These are phyloP conservation scores for Spatholobus suberectus DNA, from an alignment of 306 rosid species.

Conservation along the genomic window DNA sequence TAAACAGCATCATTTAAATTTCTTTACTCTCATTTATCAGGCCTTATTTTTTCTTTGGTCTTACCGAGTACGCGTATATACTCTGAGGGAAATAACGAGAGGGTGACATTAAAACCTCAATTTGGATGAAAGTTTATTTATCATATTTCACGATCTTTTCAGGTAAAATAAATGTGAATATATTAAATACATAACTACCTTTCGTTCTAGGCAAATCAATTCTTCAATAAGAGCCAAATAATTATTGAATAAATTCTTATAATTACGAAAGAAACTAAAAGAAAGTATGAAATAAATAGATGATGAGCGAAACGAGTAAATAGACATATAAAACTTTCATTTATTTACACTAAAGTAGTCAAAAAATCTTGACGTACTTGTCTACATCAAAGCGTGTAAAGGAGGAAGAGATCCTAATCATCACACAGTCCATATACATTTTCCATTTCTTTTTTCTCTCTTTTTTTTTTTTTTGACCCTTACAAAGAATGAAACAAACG, in stretches of 20 bases:
- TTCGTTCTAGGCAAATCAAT: too few species aligned
- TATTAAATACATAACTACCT: too few species aligned
- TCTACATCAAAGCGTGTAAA: not conserved
- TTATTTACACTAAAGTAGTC: slow-evolving; percentile 24
- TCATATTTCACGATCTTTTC: too few species aligned
- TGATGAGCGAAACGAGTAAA: not conserved
- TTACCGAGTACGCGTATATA: not conserved
- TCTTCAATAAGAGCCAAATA: too few species aligned
- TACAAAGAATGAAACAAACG: not conserved
- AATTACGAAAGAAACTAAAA: too few species aligned
- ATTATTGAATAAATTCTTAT: too few species aligned
- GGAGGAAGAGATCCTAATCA: not conserved
- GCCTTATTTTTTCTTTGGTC: not conserved
- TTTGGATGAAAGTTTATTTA: too few species aligned
- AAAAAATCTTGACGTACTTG: slow-evolving; percentile 24
- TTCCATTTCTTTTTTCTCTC: too few species aligned
- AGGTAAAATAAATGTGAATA: too few species aligned
- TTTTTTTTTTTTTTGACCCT: not conserved
- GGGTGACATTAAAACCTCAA: too few species aligned
- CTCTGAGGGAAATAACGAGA: too few species aligned
- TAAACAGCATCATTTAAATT: not conserved
- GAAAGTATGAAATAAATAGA: not conserved
- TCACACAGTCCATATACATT: not conserved
- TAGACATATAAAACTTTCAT: not conserved
- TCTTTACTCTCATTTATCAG: not conserved